Percentiles rank a stretch among this genome's conserved stretches.
phyloP scores from a whole-genome alignment of 1,284 basidiomycete genomes.

The Ganoderma multipileum region DNA sequence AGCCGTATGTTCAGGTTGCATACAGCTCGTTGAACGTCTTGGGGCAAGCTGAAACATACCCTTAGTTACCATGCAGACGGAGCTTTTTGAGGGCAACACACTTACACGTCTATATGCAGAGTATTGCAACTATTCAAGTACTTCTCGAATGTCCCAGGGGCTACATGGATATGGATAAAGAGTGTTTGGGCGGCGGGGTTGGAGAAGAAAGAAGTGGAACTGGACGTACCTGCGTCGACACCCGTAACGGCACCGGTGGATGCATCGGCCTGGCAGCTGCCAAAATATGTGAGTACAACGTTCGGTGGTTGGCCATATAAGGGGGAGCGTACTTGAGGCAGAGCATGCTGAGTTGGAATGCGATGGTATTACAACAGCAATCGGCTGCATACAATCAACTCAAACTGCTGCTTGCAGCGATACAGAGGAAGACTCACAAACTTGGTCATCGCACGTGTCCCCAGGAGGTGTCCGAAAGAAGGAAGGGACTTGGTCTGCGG shows the following conservation, averaged over 20 bases:
- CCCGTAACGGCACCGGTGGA: not conserved
- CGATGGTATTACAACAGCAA: conserved; percentile 25
- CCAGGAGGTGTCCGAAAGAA: conserved; percentile 8
- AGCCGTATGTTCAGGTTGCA: conserved; percentile 27
- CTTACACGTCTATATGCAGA: not conserved
- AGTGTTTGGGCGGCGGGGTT: not conserved
- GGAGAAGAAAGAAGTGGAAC: not conserved
- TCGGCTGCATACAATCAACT: conserved; percentile 5
- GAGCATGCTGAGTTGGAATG: conserved; percentile 25
- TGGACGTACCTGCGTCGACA: conserved; percentile 10
- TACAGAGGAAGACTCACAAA: conserved; percentile 8
- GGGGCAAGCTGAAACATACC: conserved; percentile 14
- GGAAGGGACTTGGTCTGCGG: not conserved
- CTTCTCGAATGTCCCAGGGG: not conserved
- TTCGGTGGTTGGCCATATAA: not conserved
- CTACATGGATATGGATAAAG: not conserved
- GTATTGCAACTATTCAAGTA: not conserved
- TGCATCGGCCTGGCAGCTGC: conserved; percentile 19
- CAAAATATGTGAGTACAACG: not conserved
- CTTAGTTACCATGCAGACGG: no score
- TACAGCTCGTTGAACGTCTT: conserved; percentile 20
- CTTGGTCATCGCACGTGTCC: conserved; percentile 20
- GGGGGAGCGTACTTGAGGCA: conserved; percentile 19
- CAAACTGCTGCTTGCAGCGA: not conserved
- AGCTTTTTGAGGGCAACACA: no score